Conservation (phyloP, 176 grass and related monocot species). For the Canna indica region DNA sequence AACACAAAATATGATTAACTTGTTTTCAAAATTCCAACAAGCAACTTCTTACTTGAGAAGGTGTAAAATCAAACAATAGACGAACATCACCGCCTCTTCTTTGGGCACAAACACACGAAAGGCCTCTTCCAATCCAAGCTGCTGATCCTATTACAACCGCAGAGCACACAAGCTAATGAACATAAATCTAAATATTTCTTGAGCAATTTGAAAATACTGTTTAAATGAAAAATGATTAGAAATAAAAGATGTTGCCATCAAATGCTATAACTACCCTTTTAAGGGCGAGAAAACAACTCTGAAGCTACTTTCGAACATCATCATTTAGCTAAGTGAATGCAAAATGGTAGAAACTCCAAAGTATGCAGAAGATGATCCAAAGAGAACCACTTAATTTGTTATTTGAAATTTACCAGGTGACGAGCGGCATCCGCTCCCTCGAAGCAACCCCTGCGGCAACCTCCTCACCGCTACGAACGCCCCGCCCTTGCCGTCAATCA, state of each 20-base stretch:
- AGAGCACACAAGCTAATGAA: neutral
- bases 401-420: slow-evolving; percentile 32
- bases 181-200: neutral
- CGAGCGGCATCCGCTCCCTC: slow-evolving; percentile 30
- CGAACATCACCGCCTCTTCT: slow-evolving; percentile 69
- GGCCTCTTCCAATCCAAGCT: slow-evolving; percentile 89
- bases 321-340: no score
- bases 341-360: no score
- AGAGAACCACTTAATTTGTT: no score
- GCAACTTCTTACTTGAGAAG: slow-evolving; percentile 39
- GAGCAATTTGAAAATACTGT: neutral
- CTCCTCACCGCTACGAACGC: slow-evolving; percentile 61
- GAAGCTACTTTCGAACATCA: no score
- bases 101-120: slow-evolving; percentile 94
- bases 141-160: slow-evolving; percentile 77
- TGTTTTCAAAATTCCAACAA: neutral
- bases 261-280: neutral
- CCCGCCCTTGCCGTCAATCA: slow-evolving; percentile 44
- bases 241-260: neutral
- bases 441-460: slow-evolving; percentile 34
- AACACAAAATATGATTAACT: neutral
- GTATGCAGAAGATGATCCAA: neutral
- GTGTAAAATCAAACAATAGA: slow-evolving; percentile 80
- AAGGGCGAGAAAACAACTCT: no score
- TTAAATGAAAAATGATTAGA: neutral